Evolutionary conservation across 345 rosid species (phyloP).

Genomic region (Crucihimalaya himalaica): DNA sequence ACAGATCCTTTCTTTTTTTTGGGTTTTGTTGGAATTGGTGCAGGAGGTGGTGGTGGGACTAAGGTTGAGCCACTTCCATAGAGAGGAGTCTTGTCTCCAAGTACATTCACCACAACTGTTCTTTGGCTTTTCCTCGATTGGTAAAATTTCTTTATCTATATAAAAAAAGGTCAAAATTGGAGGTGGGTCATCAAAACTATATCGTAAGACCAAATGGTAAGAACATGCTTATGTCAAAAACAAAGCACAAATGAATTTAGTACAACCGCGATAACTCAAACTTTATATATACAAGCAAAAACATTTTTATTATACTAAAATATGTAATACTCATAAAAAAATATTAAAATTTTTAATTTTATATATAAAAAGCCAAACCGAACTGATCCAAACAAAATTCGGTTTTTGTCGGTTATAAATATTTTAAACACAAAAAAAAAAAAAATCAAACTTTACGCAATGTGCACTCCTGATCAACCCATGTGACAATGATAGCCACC

Average conservation of each 20-base stretch:
- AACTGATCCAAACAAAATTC: not conserved
- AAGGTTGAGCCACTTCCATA: conserved; percentile 83
- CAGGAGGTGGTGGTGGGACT: conserved; percentile 47
- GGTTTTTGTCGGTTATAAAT: not conserved
- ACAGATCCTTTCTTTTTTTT: conserved; percentile 37
- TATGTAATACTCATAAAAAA: no score
- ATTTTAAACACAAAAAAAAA: not conserved
- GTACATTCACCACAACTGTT: conserved; percentile 53
- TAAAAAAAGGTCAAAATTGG: not conserved
- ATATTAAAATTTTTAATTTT: not conserved
- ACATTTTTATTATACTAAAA: not conserved
- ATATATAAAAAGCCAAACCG: not conserved
- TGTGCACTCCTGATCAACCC: conserved; percentile 26
- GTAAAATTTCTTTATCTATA: conserved; percentile 75
- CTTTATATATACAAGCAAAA: not conserved
- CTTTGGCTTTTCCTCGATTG: conserved; percentile 85
- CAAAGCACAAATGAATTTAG: not conserved
- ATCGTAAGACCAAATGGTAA: not conserved
- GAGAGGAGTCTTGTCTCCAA: conserved; percentile 68
- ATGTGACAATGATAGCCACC: conserved; percentile 31
- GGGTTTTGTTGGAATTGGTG: conserved; percentile 53
- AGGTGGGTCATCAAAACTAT: not conserved
- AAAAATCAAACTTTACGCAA: not conserved
- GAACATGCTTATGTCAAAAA: not conserved
- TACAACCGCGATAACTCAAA: no score